Base-by-base conservation (phyloP, 192 early-diverging fungal species). In the Backusella australiensis region DNA sequence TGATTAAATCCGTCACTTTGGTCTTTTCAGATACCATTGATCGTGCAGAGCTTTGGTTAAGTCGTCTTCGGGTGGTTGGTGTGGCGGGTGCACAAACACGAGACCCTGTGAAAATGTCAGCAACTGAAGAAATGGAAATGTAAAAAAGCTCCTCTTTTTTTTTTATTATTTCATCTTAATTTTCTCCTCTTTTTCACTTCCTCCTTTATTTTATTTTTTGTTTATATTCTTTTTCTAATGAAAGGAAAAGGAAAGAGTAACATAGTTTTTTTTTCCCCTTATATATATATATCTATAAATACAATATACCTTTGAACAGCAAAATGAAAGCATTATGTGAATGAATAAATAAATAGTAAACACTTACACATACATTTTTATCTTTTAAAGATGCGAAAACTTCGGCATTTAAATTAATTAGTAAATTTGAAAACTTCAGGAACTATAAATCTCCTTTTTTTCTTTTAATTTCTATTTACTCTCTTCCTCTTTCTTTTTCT, bases 11-110 rank as follows among this genome's bases (percentile, higher is more conserved):
- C 17, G 89, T 95, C 14, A 77, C 89, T 17, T 74, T 77, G 59
- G 90, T 95, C 8, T 93, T 95, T 75, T 84, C 85, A 39, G 87
- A 93, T 59, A 92, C 91, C 4, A 82, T 95, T 23, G 85, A 84
- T 23, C 85, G 88, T 73, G 93, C 92, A 41, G 92, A 94, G 71
- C 63, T 75, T 69, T 90, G 88, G 83, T 80, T 93, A 70, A 87
- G 87, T 65, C 77, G 84, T 32, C 79, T 90, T 3, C 82, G 79
- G 41, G 75, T 67, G 26, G 67, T 77, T 6, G 75, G 75, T 38
- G 75, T 76, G 36, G 46, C 56, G 71, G 46, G 49, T 26, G 32
- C 44, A 72, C 71, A 59, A 65, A 35, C 34, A 63, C 68, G 35
- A 69, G 39, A 69, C 35, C 35, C 68, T 69, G 68, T 39, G 68